Conservation (phyloP, 495 filamentous ascomycete species). For the Aspergillus mulundensis region DNA sequence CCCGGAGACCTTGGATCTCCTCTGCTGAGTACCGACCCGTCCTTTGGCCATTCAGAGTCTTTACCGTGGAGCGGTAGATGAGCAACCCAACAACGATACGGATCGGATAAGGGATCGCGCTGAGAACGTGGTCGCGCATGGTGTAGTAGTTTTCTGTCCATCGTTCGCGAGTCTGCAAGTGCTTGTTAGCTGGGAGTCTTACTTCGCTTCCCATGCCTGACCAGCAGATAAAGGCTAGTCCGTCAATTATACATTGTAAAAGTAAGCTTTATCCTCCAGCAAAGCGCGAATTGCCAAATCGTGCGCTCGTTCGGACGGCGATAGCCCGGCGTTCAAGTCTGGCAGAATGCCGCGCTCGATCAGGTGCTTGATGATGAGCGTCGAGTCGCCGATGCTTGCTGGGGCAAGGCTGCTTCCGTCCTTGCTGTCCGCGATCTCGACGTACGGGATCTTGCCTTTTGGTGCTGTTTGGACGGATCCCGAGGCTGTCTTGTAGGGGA, state of each 20-base stretch:
- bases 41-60: constrained; percentile 52
- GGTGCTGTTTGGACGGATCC: constrained; percentile 46
- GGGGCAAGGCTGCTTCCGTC: constrained; percentile 11
- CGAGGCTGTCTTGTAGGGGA: constrained; percentile 41
- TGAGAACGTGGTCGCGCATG: constrained; percentile 52
- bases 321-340: constrained; percentile 45
- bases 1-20: constrained; percentile 42
- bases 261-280: constrained; percentile 60
- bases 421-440: constrained; percentile 13
- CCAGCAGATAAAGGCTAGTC: too few species aligned
- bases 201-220: too few species aligned
- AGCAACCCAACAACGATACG: constrained; percentile 51
- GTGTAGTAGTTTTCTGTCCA: constrained; percentile 60
- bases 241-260: constrained; percentile 37
- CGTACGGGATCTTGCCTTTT: constrained; percentile 59
- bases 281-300: constrained; percentile 52
- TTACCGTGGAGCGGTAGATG: constrained; percentile 37
- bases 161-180: constrained; percentile 27
- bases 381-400: constrained; percentile 41
- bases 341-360: constrained; percentile 34
- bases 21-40: constrained; percentile 44
- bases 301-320: constrained; percentile 31
- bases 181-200: too few species aligned
- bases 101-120: constrained; percentile 45
- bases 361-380: constrained; percentile 48